A percentile compares a stretch with the other conserved stretches of the same genome.
These are phyloP conservation scores for Saccharomycopsis sp. DNA, from an alignment of 805 yeast species.

Conservation along the genomic window DNA sequence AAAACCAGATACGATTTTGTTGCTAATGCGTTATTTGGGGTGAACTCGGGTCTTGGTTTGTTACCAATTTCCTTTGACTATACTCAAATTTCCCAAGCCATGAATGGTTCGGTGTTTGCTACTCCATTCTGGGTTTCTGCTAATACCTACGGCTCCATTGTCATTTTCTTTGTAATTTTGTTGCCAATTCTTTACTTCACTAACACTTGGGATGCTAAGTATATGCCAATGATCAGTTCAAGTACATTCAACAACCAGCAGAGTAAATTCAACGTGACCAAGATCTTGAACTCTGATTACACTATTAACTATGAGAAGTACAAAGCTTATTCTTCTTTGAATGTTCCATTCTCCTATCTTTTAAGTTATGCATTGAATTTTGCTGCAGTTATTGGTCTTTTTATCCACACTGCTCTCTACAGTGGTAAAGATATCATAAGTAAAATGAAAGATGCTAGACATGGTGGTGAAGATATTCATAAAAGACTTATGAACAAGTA, in stretches of 20 bases:
- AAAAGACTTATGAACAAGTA: conserved; percentile 48
- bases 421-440: conserved; percentile 49
- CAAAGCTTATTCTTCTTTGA: conserved; percentile 49
- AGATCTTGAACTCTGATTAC: conserved; percentile 22
- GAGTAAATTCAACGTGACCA: conserved; percentile 20
- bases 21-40: conserved; percentile 59
- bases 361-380: conserved; percentile 50
- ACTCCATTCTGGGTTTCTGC: conserved; percentile 47
- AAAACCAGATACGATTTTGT: conserved; percentile 42
- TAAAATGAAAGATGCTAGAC: conserved; percentile 38
- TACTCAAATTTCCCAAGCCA: conserved; percentile 44
- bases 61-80: conserved; percentile 53
- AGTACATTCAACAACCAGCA: conserved; percentile 23
- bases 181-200: conserved; percentile 31
- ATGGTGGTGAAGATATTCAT: conserved; percentile 35
- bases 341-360: conserved; percentile 51
- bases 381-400: conserved; percentile 57
- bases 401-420: conserved; percentile 50
- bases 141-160: conserved; percentile 42
- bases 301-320: conserved; percentile 28
- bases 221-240: conserved; percentile 25
- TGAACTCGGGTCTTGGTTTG: conserved; percentile 46
- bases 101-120: conserved; percentile 54
- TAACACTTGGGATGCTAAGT: conserved; percentile 26
- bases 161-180: conserved; percentile 43